A percentile compares a stretch with the other conserved stretches of the same genome.
Conservation (phyloP, 2,329 filamentous ascomycete genomes). For the Fusarium torreyae region DNA sequence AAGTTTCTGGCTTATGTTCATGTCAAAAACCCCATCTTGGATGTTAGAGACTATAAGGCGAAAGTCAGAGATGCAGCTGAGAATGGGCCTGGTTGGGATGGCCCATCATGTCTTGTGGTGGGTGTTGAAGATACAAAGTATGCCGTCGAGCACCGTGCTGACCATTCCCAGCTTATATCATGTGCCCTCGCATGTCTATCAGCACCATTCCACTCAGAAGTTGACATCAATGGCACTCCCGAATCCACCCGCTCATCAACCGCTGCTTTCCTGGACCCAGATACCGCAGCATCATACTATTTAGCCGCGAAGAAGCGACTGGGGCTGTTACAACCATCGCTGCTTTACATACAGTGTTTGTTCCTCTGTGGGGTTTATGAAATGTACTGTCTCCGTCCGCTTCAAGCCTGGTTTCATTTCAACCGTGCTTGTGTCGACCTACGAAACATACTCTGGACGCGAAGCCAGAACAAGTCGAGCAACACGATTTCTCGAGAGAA, state of each 20-base stretch:
- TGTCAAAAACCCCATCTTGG: neutral
- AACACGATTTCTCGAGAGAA: neutral
- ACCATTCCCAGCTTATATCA: neutral
- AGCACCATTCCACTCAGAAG: neutral
- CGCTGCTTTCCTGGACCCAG: neutral
- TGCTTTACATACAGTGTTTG: neutral
- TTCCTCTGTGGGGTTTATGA: neutral
- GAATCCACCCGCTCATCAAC: neutral
- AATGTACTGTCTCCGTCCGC: constrained; percentile 4
- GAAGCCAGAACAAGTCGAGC: neutral
- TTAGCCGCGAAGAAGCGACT: neutral
- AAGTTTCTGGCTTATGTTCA: neutral
- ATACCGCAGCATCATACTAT: constrained; percentile 1
- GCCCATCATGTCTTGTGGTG: neutral
- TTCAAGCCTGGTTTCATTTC: neutral
- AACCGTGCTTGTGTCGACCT: neutral
- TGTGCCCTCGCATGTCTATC: neutral
- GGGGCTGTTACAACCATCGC: neutral
- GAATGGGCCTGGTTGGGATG: neutral
- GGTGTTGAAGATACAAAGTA: accelerated
- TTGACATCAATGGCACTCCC: neutral
- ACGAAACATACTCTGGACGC: neutral
- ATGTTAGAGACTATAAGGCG: neutral
- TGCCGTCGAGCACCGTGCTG: neutral
- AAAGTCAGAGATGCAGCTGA: constrained; percentile 5